Percentiles rank a stretch among this genome's conserved stretches.
Conservation (phyloP, 2,329 filamentous ascomycete species). For the Cladosporium sp. region DNA sequence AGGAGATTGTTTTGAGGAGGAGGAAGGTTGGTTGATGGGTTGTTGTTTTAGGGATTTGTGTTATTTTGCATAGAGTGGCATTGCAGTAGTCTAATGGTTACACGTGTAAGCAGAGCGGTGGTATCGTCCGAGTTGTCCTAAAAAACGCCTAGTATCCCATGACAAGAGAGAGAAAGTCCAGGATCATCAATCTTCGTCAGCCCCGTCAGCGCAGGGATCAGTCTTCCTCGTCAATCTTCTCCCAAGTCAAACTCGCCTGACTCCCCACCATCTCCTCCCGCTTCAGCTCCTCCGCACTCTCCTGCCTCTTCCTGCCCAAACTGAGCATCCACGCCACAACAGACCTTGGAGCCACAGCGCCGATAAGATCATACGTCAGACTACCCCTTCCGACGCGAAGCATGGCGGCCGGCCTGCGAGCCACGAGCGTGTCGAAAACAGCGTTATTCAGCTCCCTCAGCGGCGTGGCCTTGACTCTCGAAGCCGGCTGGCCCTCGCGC, state of each 20-base stretch:
- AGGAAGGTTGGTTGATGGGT: constrained; percentile 26
- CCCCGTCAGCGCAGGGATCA: constrained; percentile 1
- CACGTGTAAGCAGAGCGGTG: constrained; percentile 12
- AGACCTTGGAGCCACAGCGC: constrained; percentile 67
- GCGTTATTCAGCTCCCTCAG: constrained; percentile 75
- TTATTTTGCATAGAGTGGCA: not conserved
- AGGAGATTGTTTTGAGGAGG: constrained; percentile 29
- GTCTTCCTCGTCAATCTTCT: constrained; percentile 36
- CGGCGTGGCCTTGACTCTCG: constrained; percentile 46
- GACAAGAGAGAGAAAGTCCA: not conserved
- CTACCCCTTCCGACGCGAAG: constrained; percentile 81
- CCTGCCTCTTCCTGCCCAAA: constrained; percentile 42
- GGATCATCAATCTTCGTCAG: not conserved
- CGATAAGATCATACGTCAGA: constrained; percentile 77
- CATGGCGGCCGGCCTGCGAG: constrained; percentile 52
- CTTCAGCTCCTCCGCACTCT: constrained; percentile 17
- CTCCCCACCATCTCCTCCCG: constrained; percentile 31
- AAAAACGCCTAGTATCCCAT: not conserved
- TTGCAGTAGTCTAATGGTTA: constrained; percentile 9
- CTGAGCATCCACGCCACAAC: constrained; percentile 95
- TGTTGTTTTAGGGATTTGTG: no score
- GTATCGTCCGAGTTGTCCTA: constrained; percentile 8
- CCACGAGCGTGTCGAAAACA: constrained; percentile 82
- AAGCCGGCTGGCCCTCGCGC: constrained; percentile 30
- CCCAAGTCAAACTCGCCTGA: constrained; percentile 42